Evolutionary conservation across 2,329 filamentous ascomycete genomes (phyloP).

Genomic region (Fusarium nurragi): DNA sequence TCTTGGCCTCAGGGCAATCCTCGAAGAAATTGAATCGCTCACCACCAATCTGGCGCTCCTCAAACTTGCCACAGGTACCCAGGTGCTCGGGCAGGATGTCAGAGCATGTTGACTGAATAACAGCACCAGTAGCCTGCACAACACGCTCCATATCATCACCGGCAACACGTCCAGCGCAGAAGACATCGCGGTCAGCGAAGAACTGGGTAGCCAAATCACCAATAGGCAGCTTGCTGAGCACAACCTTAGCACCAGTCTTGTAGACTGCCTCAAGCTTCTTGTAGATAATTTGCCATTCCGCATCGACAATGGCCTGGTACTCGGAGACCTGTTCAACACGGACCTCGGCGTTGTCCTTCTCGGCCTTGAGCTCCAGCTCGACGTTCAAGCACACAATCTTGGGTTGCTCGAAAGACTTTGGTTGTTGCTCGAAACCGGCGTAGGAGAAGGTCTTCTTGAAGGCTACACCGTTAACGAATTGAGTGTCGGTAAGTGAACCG

Average conservation of each 20-base stretch:
- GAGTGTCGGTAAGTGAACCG: conserved; percentile 92
- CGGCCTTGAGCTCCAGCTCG: conserved; percentile 96
- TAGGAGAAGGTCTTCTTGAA: conserved; percentile 99
- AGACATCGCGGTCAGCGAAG: conserved; percentile 97
- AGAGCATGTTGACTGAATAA: conserved; percentile 93
- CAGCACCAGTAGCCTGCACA: conserved; percentile 91
- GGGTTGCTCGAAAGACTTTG: conserved; percentile 91
- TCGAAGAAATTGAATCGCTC: conserved; percentile 99
- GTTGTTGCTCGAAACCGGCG: conserved; percentile 98
- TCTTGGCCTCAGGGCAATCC: conserved; percentile 93
- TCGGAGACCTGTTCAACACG: conserved; percentile 98
- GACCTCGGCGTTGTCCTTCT: conserved; percentile 99
- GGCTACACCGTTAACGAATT: conserved; percentile 97
- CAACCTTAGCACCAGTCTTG: conserved; percentile 95
- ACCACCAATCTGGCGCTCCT: conserved; percentile 96
- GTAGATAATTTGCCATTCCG: conserved; percentile 99
- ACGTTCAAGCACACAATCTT: conserved; percentile 98
- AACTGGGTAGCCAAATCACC: conserved; percentile 97
- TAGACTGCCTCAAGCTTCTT: conserved; percentile 97
- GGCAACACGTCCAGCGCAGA: conserved; percentile 94
- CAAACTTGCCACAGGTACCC: conserved; percentile 88
- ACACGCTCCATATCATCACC: conserved; percentile 95
- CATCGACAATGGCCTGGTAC: conserved; percentile 99
- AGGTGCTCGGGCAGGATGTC: conserved; percentile 91
- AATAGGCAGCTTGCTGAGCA: conserved; percentile 96